Percentiles rank a stretch among this genome's conserved stretches.
Conservation (phyloP, 352 stramenopile genomes). For the Phytopythium oedochilum region DNA sequence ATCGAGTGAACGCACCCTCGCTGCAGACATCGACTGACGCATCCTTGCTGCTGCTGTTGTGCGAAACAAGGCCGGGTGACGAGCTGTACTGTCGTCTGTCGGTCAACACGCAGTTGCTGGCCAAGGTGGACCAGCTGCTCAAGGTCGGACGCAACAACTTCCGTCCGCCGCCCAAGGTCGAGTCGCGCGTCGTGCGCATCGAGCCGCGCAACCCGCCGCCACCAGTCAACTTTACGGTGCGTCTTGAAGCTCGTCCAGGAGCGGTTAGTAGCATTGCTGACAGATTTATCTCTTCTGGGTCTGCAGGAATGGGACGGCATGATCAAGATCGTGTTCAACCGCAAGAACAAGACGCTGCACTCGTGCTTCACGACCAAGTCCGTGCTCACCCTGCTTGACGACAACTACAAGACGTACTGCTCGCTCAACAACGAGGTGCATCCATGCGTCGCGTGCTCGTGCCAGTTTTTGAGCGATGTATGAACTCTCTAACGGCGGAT, state of each 20-base stretch:
- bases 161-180: slow-evolving; percentile 95
- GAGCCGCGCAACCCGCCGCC: slow-evolving; percentile 97
- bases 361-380: slow-evolving; percentile 96
- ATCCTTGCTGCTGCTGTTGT: background rate
- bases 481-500: too few relatives aligned
- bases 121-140: slow-evolving; percentile 98
- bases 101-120: slow-evolving; percentile 98
- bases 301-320: slow-evolving; percentile 98
- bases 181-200: slow-evolving; percentile 96
- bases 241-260: too few relatives aligned
- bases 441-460: background rate
- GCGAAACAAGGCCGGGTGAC: slow-evolving; percentile 82
- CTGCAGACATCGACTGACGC: too few relatives aligned
- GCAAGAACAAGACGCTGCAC: slow-evolving; percentile 99
- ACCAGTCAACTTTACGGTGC: slow-evolving; percentile 97
- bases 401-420: slow-evolving; percentile 96
- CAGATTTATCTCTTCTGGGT: background rate
- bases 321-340: slow-evolving; percentile 99
- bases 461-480: background rate
- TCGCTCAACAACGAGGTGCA: slow-evolving; percentile 87
- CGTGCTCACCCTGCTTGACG: slow-evolving; percentile 93
- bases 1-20: too few relatives aligned
- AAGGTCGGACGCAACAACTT: slow-evolving; percentile 99
- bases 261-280: slow-evolving; percentile 1
- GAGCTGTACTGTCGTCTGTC: slow-evolving; percentile 97